Conservation (phyloP, 2,329 filamentous ascomycete species). For the Amauroascus verrucosus region DNA sequence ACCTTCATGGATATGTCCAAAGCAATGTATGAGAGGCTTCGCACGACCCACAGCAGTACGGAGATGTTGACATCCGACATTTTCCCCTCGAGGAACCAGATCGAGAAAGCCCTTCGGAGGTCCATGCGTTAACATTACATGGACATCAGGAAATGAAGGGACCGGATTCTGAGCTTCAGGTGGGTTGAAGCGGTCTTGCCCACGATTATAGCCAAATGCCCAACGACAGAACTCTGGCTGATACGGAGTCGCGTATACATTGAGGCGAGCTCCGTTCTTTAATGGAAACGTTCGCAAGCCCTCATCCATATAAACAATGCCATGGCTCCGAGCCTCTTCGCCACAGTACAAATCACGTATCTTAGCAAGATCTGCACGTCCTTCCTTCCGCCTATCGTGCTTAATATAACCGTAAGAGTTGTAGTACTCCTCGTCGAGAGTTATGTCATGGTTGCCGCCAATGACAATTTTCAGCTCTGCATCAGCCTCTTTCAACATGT, state of each 20-base stretch:
- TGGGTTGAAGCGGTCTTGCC: conserved; percentile 47
- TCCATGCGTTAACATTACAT: conserved; percentile 48
- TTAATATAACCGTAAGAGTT: conserved; percentile 18
- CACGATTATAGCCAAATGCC: conserved; percentile 46
- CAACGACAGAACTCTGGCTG: conserved; percentile 47
- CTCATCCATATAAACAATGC: conserved; percentile 44
- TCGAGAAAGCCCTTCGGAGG: conserved; percentile 46
- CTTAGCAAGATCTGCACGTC: conserved; percentile 19
- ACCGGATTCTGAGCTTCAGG: conserved; percentile 21
- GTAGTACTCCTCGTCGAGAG: conserved; percentile 39
- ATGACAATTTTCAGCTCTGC: conserved; percentile 47
- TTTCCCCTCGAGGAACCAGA: conserved; percentile 22
- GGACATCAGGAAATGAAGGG: conserved; percentile 22
- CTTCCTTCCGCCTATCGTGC: conserved; percentile 18
- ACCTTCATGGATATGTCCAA: conserved; percentile 37
- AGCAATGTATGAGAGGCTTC: conserved; percentile 31
- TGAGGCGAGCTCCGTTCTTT: conserved; percentile 41
- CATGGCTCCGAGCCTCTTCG: conserved; percentile 35
- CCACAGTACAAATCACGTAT: conserved; percentile 41
- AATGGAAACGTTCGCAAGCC: conserved; percentile 42
- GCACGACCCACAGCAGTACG: conserved; percentile 24
- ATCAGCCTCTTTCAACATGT: conserved; percentile 34
- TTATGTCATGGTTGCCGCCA: conserved; percentile 47
- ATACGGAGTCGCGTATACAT: conserved; percentile 45
- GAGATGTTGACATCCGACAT: conserved; percentile 26